Evolutionary conservation across 805 yeast species (phyloP).

Genomic region (Kuraishia molischiana): DNA sequence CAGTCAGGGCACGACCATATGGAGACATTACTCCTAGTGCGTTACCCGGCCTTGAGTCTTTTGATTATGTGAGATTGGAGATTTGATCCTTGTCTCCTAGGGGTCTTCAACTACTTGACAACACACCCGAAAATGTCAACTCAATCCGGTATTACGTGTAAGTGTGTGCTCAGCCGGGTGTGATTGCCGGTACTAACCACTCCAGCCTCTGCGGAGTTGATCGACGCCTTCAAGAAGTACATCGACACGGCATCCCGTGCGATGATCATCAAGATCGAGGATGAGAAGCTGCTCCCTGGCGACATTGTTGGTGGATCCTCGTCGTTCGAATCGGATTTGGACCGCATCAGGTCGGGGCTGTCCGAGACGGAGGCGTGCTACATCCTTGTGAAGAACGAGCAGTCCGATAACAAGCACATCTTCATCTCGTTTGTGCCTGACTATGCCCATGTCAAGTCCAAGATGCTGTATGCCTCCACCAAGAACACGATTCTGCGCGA

Average conservation of each 20-base stretch:
- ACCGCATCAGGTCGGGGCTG: conserved; percentile 19
- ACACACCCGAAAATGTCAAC: conserved; percentile 47
- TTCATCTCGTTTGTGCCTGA: conserved; percentile 88
- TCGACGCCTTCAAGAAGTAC: conserved; percentile 32
- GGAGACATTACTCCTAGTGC: no score
- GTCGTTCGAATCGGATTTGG: conserved; percentile 25
- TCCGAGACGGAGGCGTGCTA: conserved; percentile 36
- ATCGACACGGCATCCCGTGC: conserved; percentile 20
- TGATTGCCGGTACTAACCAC: conserved; percentile 13
- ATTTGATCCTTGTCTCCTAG: no score
- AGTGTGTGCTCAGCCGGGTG: conserved; percentile 11
- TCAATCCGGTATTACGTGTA: conserved; percentile 50
- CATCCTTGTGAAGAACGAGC: conserved; percentile 30
- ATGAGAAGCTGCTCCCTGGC: conserved; percentile 23
- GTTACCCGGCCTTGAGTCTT: no score
- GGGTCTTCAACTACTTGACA: no score
- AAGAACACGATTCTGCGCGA: conserved; percentile 68
- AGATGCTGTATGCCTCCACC: conserved; percentile 92
- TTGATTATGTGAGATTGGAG: no score
- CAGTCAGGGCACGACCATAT: no score
- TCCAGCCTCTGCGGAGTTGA: conserved; percentile 31
- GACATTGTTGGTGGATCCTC: conserved; percentile 19
- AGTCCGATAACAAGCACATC: conserved; percentile 20
- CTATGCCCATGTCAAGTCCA: conserved; percentile 64
- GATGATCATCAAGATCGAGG: conserved; percentile 16